Percentiles rank a stretch among this genome's conserved stretches.
phyloP scores from a whole-genome alignment of 2,329 filamentous ascomycete species.

The Aspergillus brasiliensis region DNA sequence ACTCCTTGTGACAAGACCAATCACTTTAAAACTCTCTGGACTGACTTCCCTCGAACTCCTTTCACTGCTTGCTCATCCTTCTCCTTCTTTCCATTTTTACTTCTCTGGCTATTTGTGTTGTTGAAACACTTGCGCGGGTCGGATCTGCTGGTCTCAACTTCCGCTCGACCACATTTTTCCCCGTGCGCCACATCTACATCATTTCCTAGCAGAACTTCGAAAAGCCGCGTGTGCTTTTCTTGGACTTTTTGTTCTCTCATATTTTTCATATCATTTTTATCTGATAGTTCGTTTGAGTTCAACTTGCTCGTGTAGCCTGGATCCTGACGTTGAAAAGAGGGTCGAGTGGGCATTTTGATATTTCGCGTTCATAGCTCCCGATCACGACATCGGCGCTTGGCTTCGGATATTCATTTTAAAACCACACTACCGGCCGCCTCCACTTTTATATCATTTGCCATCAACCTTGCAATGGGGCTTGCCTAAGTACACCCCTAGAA shows the following conservation, averaged over 20 bases:
- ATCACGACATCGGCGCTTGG: slow-evolving; percentile 35
- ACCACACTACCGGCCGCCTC: slow-evolving; percentile 9
- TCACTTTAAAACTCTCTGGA: slow-evolving; percentile 12
- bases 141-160: background rate
- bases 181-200: slow-evolving; percentile 4
- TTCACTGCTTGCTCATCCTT: slow-evolving; percentile 13
- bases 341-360: slow-evolving; percentile 18
- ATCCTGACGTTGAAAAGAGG: background rate
- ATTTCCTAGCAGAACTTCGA: background rate
- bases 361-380: slow-evolving; percentile 24
- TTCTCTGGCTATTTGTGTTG: background rate
- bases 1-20: slow-evolving; percentile 13
- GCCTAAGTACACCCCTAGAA: slow-evolving; percentile 4
- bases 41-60: background rate
- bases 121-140: background rate
- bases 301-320: slow-evolving; percentile 6
- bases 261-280: background rate
- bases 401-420: slow-evolving; percentile 20
- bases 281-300: background rate
- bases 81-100: slow-evolving; percentile 8
- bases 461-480: slow-evolving; percentile 15
- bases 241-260: background rate
- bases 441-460: slow-evolving; percentile 13
- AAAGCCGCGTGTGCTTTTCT: slow-evolving; percentile 2
- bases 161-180: background rate